Conservation (phyloP, 306 rosid species). For the Acacia confusa region DNA sequence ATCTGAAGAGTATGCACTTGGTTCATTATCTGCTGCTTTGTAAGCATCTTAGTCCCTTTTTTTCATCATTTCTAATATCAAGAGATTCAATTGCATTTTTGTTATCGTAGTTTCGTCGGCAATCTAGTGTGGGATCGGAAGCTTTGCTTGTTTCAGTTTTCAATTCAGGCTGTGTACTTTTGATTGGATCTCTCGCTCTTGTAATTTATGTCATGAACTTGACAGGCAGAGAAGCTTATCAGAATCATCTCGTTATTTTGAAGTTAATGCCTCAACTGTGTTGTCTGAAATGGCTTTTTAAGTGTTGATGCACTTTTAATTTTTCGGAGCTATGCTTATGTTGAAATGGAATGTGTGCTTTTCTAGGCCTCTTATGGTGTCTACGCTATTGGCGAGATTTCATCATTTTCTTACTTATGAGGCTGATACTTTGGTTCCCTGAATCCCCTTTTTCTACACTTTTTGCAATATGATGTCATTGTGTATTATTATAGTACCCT, state of each 20-base stretch:
- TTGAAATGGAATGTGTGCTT: background rate
- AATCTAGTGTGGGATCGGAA: background rate
- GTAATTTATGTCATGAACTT: background rate
- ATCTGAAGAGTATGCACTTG: background rate
- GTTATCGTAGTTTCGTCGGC: background rate
- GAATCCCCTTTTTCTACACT: background rate
- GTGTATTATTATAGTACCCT: background rate
- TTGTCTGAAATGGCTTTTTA: background rate
- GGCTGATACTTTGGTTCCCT: background rate
- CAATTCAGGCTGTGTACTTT: conserved; percentile 16
- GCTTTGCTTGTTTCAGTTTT: conserved; percentile 3
- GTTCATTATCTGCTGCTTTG: conserved; percentile 9
- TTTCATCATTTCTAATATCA: conserved; percentile 11
- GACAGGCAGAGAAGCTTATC: conserved; percentile 3
- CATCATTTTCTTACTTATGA: background rate
- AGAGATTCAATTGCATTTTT: background rate
- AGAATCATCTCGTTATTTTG: conserved; percentile 15
- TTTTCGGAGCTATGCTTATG: background rate
- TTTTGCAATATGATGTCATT: background rate
- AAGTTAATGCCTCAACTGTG: conserved; percentile 26
- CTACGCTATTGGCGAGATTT: background rate
- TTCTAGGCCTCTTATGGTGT: background rate
- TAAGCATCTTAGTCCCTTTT: background rate
- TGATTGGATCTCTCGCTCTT: conserved; percentile 32
- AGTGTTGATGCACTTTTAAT: background rate